Evolutionary conservation across 345 rosid genomes (phyloP), one percentile per base, ranked within the genome.

Genomic region (Euphorbia peplus): DNA sequence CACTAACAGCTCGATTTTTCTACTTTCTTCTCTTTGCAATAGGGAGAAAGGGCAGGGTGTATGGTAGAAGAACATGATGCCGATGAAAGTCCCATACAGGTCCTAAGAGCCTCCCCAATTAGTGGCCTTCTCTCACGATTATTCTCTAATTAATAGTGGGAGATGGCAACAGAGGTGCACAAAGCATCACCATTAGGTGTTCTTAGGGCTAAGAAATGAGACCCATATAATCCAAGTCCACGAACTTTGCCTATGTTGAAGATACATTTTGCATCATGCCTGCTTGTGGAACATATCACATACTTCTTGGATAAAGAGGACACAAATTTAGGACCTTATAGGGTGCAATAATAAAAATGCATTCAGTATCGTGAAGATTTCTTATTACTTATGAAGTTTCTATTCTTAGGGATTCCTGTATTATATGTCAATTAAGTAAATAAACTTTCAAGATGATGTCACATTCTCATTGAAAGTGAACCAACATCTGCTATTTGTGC

Each of bases 311-410:
- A 50, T 18, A n/a, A 50, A 50, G 7, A 4, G 19, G 54, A n/a
- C 24, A 50, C 10, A 4, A 50, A 50, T 18, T 18, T 18, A n/a
- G 21, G 19, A 18, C 19, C 21, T 18, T 18, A 50, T 50, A 50
- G 0, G 54, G 21, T n/a, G 24, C 54, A 50, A 50, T 50, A 18
- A 50, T n/a, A 50, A 18, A 50, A 50, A n/a, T 50, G 54, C 21
- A 50, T 50, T 50, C 9, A 39, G 8, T 39, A 39, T 5, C 42
- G 9, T 11, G 8, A 39, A 18, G 22, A 19, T 3, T 50, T 50
- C 19, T 18, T 62, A 62, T 64, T 48, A 48, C n/a, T 50, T 21
- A 19, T 18, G 60, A 37, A 44, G 26, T 12, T 42, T 52, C 67
- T 41, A 11, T 19, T 60, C 44, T 52, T 19, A 21, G 25, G 67